A percentile compares a stretch with the other conserved stretches of the same genome.
phyloP scores from a whole-genome alignment of 2,329 filamentous ascomycete species.

The Ploettnerulaceae sp. region DNA sequence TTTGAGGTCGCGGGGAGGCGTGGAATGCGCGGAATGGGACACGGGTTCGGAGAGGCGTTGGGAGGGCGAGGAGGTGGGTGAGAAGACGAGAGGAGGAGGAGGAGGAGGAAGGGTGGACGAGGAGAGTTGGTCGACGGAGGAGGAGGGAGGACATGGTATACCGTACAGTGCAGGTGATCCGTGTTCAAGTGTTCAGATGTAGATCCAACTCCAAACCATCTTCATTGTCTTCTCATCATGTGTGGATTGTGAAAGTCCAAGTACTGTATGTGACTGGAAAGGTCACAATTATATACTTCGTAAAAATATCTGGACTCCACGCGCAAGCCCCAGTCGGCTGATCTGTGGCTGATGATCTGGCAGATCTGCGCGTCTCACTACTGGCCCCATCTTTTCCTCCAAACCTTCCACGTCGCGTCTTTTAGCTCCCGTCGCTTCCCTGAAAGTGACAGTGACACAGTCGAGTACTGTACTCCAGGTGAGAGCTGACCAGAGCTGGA shows the following conservation, averaged over 20 bases:
- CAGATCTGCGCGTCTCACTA: neutral
- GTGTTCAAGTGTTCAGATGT: neutral
- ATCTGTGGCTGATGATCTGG: conserved; percentile 3
- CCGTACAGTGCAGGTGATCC: too few relatives aligned
- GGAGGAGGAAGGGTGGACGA: neutral
- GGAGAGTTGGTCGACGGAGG: conserved; percentile 3
- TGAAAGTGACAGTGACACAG: conserved; percentile 6
- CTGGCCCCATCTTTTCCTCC: neutral
- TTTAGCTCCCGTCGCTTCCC: neutral
- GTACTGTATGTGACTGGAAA: neutral
- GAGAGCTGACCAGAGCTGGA: neutral
- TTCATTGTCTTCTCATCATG: too few relatives aligned
- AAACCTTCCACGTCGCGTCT: neutral
- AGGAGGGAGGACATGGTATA: neutral
- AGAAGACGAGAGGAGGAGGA: conserved; percentile 25
- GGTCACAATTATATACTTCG: too few relatives aligned
- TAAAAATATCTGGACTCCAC: neutral
- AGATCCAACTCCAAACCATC: neutral
- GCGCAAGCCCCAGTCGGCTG: neutral
- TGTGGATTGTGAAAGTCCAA: too few relatives aligned
- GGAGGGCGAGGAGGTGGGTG: conserved; percentile 34
- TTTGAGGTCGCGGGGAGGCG: conserved; percentile 39
- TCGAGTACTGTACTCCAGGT: neutral
- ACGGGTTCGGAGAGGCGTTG: too few relatives aligned
- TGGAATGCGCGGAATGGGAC: conserved; percentile 49